Evolutionary conservation across 2,329 filamentous ascomycete species (phyloP), one percentile per base, ranked within the genome.

Genomic region (Cladosporium sp.): DNA sequence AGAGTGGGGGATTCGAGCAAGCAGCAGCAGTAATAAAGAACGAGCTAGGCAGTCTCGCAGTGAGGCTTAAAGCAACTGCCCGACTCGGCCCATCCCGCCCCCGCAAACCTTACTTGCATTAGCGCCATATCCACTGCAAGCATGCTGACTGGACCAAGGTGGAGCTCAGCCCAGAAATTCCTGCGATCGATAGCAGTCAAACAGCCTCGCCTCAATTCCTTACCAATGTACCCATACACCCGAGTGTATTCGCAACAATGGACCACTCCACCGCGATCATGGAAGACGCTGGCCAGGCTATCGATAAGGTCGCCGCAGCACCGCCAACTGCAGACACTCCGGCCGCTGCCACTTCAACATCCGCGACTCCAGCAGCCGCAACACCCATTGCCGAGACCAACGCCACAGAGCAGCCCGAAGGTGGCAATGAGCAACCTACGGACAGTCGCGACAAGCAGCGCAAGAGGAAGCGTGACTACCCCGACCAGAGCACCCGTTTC

Each of bases 251-350:
- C 42, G 25, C 43, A 40, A 52, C 4, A 16, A 66, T 66, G 62
- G 63, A 66, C 45, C 63, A 63, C 56, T 63, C 63, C 15, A 50
- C 55, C 30, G 62, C 61, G 3, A 65, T 64, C 45, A 51, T 65
- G 52, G 56, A 65, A 40, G 62, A 65, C 52, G 62, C 58, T 20
- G 53, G 50, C 32, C 54, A 53, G 32, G 47, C 48, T 20, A 53
- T 58, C 29, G 58, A 60, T 35, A 52, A 57, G 20, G 38, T 43
- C 15, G 47, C 53, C 30, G 50, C 53, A 43, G 50, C 54, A 40
- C 45, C 45, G 45, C 45, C 45, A 40, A 27, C 45, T 48, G 36
- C 45, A 48, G 41, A 43, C 41, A 15, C 41, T 22, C 41, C 30
- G 7, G 29, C 41, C 16, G 11, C 16, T 38, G 48, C 52, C 43